These are phyloP conservation scores for Colletotrichum aenigma DNA, from an alignment of 2,329 filamentous ascomycete genomes.

Conservation along the genomic window DNA sequence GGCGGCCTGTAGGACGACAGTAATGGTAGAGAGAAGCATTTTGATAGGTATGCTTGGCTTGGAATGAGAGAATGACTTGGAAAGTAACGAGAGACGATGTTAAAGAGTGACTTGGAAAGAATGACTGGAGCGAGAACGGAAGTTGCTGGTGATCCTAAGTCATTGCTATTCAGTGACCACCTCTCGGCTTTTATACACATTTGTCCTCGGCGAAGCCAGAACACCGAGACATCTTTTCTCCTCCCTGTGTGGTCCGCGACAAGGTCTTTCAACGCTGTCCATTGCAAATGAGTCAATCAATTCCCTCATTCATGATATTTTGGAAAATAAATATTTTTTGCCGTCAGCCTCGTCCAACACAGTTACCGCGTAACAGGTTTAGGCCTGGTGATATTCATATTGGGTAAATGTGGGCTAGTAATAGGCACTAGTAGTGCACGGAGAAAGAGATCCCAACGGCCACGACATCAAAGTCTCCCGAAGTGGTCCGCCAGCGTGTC, in stretches of 20 bases:
- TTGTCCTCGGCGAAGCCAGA: not conserved
- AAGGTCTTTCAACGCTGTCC: not conserved
- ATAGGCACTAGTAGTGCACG: not conserved
- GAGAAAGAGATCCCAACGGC: accelerated
- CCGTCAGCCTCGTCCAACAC: not conserved
- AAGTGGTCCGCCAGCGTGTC: not conserved
- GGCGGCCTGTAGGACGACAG: not conserved
- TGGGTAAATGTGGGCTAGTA: accelerated
- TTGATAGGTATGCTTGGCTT: not conserved
- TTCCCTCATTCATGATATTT: not conserved
- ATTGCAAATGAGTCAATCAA: not conserved
- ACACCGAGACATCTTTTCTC: accelerated
- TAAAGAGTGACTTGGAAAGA: not conserved
- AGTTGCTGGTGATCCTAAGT: accelerated
- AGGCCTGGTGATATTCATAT: not conserved
- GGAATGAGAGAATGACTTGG: not conserved
- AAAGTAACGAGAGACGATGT: not conserved
- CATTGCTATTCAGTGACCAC: accelerated
- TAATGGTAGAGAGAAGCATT: not conserved
- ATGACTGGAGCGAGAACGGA: not conserved
- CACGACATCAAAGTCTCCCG: accelerated
- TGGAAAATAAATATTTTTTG: accelerated
- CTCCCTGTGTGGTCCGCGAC: not conserved
- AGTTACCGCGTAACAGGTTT: accelerated
- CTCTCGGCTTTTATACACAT: accelerated